Evolutionary conservation across 495 filamentous ascomycete genomes (phyloP), one percentile per base, ranked within the genome.

Genomic region (Penicillium longicatenatum): DNA sequence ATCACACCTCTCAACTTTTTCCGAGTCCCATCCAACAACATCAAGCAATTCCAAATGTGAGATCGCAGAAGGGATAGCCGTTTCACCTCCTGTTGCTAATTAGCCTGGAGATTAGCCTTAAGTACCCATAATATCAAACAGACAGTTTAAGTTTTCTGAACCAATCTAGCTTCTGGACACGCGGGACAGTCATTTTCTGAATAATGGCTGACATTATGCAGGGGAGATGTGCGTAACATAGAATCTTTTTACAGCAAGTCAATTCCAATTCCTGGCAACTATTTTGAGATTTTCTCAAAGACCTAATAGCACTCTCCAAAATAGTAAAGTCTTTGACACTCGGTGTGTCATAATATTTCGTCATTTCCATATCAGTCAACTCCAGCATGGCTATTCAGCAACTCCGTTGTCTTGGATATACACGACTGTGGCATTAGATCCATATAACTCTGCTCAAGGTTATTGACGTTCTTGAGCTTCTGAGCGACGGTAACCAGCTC

Each of bases 391-490:
- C 37, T 17, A 39, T 17, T 39, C 3, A n/a, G 16, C 16, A 39
- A 16, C 16, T 16, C 37, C 7, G 2, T 39, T n/a, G 41, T 55
- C 52, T 62, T 65, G 1, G 63, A 54, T 17, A 63, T 33, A 19
- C 63, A 66, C 26, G 57, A 66, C 2, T 21, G 45, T 12, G 63
- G 54, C 20, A 66, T 44, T n/a, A 66, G 20, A 47, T 66, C 63
- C 22, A 66, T n/a, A 35, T 66, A 66, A 22, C 53, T 66, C 26
- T 60, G 50, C 17, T 66, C 50, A 24, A 44, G 60, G 16, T 60
- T 62, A 43, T 66, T 62, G 5, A 66, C 50, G n/a, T 66, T 66
- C 17, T 66, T 66, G 22, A 66, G 31, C 45, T 45, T 50, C 16
- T 61, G 52, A 9, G 55, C 61, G 31, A 16, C 57, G 48, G 16